These are phyloP conservation scores for Pyrenula massariospora DNA, from an alignment of 495 filamentous ascomycete species.

Conservation along the genomic window DNA sequence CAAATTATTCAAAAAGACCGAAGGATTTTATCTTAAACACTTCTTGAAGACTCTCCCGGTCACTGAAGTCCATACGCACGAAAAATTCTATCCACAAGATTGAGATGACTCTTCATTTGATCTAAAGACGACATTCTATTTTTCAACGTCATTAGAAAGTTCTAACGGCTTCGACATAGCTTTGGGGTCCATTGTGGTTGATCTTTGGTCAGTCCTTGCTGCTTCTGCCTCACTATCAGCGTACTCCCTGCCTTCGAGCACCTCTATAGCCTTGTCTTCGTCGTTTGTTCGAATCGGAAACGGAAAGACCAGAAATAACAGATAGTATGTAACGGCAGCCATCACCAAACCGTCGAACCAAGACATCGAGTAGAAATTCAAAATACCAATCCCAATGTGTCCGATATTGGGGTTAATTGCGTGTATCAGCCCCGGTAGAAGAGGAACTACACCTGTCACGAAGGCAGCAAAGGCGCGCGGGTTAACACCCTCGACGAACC, in stretches of 20 bases:
- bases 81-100: too few species aligned
- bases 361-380: neutral
- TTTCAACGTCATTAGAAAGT: too few species aligned
- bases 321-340: neutral
- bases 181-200: too few species aligned
- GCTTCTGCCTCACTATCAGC: too few species aligned
- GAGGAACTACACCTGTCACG: constrained; percentile 48
- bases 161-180: too few species aligned
- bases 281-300: neutral
- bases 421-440: constrained; percentile 38
- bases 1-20: too few species aligned
- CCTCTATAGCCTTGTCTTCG: neutral
- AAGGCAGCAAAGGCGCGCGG: constrained; percentile 56
- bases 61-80: too few species aligned
- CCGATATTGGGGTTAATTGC: neutral
- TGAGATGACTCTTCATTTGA: too few species aligned
- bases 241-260: neutral
- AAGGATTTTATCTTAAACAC: too few species aligned
- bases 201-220: too few species aligned
- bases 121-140: too few species aligned
- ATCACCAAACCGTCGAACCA: neutral
- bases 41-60: too few species aligned
- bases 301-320: neutral
- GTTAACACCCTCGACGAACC: constrained; percentile 35
- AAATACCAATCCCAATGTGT: neutral